These are phyloP conservation scores for Angophora floribunda DNA, from an alignment of 345 rosid genomes.

Conservation along the genomic window DNA sequence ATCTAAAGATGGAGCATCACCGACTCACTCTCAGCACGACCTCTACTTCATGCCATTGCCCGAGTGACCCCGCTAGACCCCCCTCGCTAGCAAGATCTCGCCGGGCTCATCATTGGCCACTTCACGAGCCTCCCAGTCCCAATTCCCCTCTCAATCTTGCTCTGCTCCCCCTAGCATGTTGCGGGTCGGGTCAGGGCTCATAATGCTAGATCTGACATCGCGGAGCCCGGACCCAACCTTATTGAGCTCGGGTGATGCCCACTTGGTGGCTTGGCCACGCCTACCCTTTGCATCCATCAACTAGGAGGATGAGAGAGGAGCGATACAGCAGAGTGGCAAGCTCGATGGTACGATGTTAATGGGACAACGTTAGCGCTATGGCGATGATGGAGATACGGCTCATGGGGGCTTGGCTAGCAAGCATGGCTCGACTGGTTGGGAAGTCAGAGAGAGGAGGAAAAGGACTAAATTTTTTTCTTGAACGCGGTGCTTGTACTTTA, in stretches of 20 bases:
- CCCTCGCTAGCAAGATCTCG: too few relatives aligned
- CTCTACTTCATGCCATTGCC: not conserved
- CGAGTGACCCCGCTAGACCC: accelerated
- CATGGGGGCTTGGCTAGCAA: not conserved
- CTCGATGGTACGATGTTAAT: not conserved
- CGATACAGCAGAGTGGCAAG: not conserved
- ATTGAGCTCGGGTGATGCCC: accelerated
- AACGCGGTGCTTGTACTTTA: not conserved
- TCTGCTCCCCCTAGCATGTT: not conserved
- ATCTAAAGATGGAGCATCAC: not conserved
- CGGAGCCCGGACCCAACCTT: not conserved
- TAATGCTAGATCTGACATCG: not conserved
- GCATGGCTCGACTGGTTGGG: not conserved
- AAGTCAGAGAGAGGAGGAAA: not conserved
- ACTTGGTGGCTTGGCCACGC: not conserved
- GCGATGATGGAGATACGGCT: accelerated
- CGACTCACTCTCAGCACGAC: not conserved
- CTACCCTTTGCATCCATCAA: not conserved
- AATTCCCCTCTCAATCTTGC: not conserved
- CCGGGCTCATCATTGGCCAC: not conserved
- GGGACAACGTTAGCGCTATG: not conserved
- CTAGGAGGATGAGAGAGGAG: not conserved
- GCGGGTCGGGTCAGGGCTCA: not conserved
- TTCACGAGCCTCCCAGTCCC: not conserved
- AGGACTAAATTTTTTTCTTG: accelerated